Evolutionary conservation across 768 basidiomycete species (phyloP), one percentile per base, ranked within the genome.

Genomic region (Pleurotus eryngii): DNA sequence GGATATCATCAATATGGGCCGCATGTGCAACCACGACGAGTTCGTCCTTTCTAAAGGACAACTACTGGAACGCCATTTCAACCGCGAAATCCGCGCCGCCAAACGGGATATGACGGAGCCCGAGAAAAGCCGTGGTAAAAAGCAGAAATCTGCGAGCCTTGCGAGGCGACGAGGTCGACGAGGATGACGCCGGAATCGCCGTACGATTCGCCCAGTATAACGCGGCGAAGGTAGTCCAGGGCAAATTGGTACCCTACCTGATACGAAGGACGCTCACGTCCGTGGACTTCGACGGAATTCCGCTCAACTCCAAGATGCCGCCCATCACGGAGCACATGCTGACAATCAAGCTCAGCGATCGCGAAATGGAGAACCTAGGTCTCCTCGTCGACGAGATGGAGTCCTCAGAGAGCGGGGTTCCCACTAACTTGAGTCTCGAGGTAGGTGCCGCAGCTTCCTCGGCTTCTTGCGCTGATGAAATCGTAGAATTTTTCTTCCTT

Each of bases 1-100:
- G 38, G 57, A 59, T 3, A 53, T 59, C 0, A 17, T 59, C 39
- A 55, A 59, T 18, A 15, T 59, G 4, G 57, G 18, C 2, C 57
- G 57, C 7, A 55, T 59, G 26, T 39, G 54, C 17, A 43, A 43
- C 11, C 30, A n/a, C 55, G 2, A 4, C 42, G 11, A 27, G 7
- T 17, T 46, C 55, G 27, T 43, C 20, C 20, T 11, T 5, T 5
- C n/a, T 5, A 11, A 27, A 11, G 56, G 56, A 3, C 27, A n/a
- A 5, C 7, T 3, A 1, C 37, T 42, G 27, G 39, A 50, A 26
- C 30, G 38, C 3, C 8, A 27, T 1, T 17, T 50, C 9, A 17
- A 27, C 5, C 49, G 49, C 1, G 4, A 37, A 0, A 50, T 50
- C 27, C 15, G 38, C 2, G 24, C 22, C 3, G 6, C 49, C 2